Evolutionary conservation across 2,329 filamentous ascomycete genomes (phyloP), one percentile per base, ranked within the genome.

Genomic region (Aureobasidium sp.): DNA sequence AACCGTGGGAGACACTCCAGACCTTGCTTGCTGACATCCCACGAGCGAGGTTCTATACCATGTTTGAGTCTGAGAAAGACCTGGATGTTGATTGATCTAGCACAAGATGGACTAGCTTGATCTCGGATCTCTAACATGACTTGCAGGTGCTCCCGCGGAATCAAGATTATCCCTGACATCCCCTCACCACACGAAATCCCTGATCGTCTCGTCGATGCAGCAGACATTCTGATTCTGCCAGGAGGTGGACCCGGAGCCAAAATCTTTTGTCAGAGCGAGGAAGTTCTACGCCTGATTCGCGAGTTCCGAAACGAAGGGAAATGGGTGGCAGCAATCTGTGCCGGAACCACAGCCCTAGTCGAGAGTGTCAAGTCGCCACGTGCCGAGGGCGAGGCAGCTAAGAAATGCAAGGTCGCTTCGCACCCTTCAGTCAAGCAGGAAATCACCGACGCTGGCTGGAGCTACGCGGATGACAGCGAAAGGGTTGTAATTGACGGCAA

Each of bases 161-260:
- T 74, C 64, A 70, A 70, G 57, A 72, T 75, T 60, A 50, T 73
- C 21, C 73, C 73, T 1, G 73, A 75, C 64, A 60, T 67, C 49
- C 62, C 66, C n/a, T 64, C 67, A 1, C 65, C 72, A 30, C 59
- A 62, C 13, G 62, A 63, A 41, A 61, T 59, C 3, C 61, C 61
- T 50, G 11, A 66, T 65, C 21, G 50, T 30, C 50, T 64, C 25
- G 50, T 63, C 39, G 65, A 66, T 65, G 25, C 51, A 16, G 70
- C 66, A 64, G 72, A 75, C 61, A 68, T 75, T 16, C 65, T 76
- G 3, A 69, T 75, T 57, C 65, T 76, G 0, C 74, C 74, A 3
- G 73, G 74, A 51, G 74, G 74, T n/a, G 72, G 57, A 1, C 70
- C 71, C 0, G 74, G 73, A 32, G 72, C 74, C 3, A 71, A 72